Conservation (phyloP, 164 flowering plant genomes). For the Nelumbo lutea region DNA sequence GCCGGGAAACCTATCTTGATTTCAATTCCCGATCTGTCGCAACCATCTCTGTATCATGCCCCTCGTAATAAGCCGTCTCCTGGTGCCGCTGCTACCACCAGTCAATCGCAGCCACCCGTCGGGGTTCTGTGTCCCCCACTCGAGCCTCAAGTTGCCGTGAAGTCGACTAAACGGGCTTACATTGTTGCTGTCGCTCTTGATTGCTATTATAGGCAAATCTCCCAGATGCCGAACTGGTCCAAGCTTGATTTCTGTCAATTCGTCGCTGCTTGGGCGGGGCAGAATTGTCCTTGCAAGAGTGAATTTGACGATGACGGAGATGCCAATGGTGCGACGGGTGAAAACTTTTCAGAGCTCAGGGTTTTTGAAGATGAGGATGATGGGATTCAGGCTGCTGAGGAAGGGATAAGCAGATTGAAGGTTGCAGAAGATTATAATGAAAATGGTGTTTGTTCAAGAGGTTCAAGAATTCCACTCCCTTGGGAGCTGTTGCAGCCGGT, state of each 20-base stretch:
- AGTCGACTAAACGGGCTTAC: constrained; percentile 76
- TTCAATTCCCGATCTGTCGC: constrained; percentile 69
- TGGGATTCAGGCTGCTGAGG: constrained; percentile 25
- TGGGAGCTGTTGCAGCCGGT: constrained; percentile 90
- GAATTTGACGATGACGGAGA: constrained; percentile 21
- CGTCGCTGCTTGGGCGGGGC: constrained; percentile 76
- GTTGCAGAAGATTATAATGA: constrained; percentile 20
- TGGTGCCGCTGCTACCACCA: not conserved
- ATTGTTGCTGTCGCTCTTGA: constrained; percentile 73
- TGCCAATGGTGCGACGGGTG: not conserved
- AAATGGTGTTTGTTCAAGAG: constrained; percentile 19
- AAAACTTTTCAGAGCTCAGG: constrained; percentile 10
- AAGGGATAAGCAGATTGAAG: constrained; percentile 31
- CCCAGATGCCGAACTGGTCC: constrained; percentile 87
- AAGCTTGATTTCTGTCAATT: constrained; percentile 66
- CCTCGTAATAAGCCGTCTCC: constrained; percentile 32
- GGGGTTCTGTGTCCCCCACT: constrained; percentile 47
- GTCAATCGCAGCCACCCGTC: constrained; percentile 19
- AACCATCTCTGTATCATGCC: constrained; percentile 79
- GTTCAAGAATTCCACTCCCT: constrained; percentile 75
- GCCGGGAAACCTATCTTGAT: constrained; percentile 65
- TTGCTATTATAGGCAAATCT: constrained; percentile 67
- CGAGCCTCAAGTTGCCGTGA: constrained; percentile 83
- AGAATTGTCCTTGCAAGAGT: constrained; percentile 53
- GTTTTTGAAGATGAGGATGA: constrained; percentile 10